phyloP scores from a whole-genome alignment of 176 grass and related monocot species.

The Bolboschoenus planiculmis region DNA sequence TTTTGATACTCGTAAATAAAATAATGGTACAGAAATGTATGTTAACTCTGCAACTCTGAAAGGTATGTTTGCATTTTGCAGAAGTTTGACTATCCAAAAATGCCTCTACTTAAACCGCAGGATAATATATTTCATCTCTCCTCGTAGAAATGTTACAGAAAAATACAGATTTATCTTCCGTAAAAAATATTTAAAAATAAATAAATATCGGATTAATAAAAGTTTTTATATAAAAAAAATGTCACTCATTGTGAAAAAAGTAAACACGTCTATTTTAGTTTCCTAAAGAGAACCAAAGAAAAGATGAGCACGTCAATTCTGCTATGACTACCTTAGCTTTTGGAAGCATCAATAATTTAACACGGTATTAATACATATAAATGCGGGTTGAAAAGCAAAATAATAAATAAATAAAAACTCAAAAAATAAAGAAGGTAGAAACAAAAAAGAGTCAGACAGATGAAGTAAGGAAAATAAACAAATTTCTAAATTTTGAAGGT shows the following conservation, averaged over 20 bases:
- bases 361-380: background rate
- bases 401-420: background rate
- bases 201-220: too few species aligned
- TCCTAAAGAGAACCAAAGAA: constrained; percentile 1
- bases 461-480: background rate
- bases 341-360: background rate
- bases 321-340: background rate
- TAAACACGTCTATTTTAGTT: background rate
- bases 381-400: background rate
- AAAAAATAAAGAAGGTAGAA: background rate
- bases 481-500: background rate
- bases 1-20: background rate
- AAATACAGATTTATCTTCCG: too few species aligned
- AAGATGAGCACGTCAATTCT: background rate
- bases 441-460: background rate
- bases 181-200: constrained; percentile 9
- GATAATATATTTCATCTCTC: too few species aligned
- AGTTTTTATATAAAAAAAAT: too few species aligned
- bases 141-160: too few species aligned
- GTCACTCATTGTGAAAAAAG: background rate
- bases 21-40: background rate
- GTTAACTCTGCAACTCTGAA: background rate
- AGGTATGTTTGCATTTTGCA: constrained; percentile 8
- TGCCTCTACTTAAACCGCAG: too few species aligned
- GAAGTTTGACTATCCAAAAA: background rate